phyloP scores from a whole-genome alignment of 768 basidiomycete genomes.

The Agrocybe pediades region DNA sequence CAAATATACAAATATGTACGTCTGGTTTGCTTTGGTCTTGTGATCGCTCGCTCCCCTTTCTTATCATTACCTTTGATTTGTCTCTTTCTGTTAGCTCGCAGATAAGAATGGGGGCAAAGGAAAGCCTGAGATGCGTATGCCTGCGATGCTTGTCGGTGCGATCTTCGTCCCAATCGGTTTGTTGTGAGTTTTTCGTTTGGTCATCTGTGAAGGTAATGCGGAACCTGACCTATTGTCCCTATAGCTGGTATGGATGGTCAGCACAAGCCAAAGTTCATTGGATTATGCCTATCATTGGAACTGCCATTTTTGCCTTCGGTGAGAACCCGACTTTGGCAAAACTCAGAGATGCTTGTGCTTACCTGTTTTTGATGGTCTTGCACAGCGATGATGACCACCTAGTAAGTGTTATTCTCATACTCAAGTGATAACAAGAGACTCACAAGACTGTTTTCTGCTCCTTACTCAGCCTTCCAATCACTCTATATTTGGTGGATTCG shows the following conservation, averaged over 20 bases:
- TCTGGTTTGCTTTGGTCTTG: background rate
- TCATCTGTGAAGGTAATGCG: too few relatives aligned
- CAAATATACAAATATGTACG: slow-evolving; percentile 49
- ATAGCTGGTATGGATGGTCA: slow-evolving; percentile 85
- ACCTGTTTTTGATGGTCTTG: background rate
- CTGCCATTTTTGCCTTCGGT: slow-evolving; percentile 60
- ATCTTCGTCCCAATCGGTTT: slow-evolving; percentile 69
- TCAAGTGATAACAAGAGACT: slow-evolving; percentile 19
- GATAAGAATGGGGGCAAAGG: slow-evolving; percentile 60
- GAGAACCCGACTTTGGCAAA: background rate
- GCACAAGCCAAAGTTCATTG: slow-evolving; percentile 66
- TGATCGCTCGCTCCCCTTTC: background rate
- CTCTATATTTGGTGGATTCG: slow-evolving; percentile 70
- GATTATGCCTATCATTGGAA: slow-evolving; percentile 76
- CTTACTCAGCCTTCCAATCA: slow-evolving; percentile 57
- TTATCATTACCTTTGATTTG: background rate
- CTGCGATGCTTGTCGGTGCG: slow-evolving; percentile 69
- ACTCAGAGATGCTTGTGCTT: background rate
- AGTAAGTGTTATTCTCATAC: slow-evolving; percentile 32
- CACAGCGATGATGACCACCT: slow-evolving; percentile 55
- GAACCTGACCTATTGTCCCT: background rate
- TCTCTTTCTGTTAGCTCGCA: slow-evolving; percentile 40
- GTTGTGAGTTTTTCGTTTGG: slow-evolving; percentile 58
- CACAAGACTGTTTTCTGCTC: background rate
- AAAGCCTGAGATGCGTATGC: slow-evolving; percentile 77